These are phyloP conservation scores for Malania oleifera DNA, from an alignment of 164 flowering plant species.

Conservation along the genomic window DNA sequence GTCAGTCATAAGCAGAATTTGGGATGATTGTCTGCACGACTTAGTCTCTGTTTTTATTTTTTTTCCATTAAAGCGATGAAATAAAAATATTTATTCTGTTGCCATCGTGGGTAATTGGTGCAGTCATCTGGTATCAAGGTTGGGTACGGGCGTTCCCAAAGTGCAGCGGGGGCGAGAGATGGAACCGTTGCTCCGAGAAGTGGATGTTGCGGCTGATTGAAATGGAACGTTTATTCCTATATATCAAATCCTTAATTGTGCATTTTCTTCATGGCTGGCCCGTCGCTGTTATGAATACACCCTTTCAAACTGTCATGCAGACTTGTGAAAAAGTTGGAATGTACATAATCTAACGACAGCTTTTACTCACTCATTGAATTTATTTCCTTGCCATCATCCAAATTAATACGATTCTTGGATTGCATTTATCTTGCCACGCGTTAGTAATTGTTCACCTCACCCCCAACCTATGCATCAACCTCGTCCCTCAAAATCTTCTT, in stretches of 20 bases:
- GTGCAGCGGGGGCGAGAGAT: conserved; percentile 56
- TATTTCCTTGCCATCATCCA: too few species aligned
- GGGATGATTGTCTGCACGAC: too few species aligned
- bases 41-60: too few species aligned
- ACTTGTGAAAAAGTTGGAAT: conserved; percentile 1
- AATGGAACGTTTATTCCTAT: conserved; percentile 3
- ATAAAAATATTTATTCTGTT: neutral
- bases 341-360: conserved; percentile 15
- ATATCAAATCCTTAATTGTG: neutral
- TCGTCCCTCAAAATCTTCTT: too few species aligned
- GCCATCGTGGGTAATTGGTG: neutral
- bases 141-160: conserved; percentile 62
- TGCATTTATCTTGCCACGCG: too few species aligned
- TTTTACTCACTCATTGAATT: conserved; percentile 4
- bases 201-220: conserved; percentile 59
- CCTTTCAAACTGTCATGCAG: neutral
- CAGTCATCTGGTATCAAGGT: conserved; percentile 87
- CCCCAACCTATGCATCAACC: too few species aligned
- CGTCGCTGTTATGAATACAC: neutral
- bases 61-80: neutral
- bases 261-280: neutral
- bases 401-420: too few species aligned
- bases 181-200: conserved; percentile 62
- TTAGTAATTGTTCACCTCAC: too few species aligned
- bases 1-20: too few species aligned